These are phyloP conservation scores for Alternaria conjuncta DNA, from an alignment of 2,329 filamentous ascomycete genomes.

Conservation along the genomic window DNA sequence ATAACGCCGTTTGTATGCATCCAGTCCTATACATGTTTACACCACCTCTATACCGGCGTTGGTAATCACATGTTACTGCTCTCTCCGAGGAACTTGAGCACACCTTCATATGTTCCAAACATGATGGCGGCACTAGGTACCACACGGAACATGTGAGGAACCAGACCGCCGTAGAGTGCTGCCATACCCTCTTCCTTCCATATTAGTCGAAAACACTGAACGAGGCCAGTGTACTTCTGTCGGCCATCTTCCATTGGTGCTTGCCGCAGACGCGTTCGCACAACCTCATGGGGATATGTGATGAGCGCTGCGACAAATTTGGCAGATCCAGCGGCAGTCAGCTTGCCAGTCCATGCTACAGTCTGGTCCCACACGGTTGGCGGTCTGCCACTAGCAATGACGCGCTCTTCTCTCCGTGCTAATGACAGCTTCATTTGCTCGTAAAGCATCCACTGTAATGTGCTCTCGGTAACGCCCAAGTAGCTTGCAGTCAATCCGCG, in stretches of 20 bases:
- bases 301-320: constrained; percentile 85
- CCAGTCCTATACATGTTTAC: constrained; percentile 13
- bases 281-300: constrained; percentile 93
- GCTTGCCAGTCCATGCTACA: constrained; percentile 79
- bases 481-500: constrained; percentile 92
- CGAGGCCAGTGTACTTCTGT: constrained; percentile 85
- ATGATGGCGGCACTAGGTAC: constrained; percentile 94
- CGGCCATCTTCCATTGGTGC: constrained; percentile 75
- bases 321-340: constrained; percentile 78
- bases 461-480: constrained; percentile 86
- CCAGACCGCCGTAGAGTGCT: constrained; percentile 87
- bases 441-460: constrained; percentile 92
- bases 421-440: constrained; percentile 87
- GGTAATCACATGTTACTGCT: constrained; percentile 47
- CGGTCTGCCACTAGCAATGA: constrained; percentile 63
- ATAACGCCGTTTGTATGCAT: constrained; percentile 18
- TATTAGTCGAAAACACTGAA: constrained; percentile 87
- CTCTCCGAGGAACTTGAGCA: constrained; percentile 56
- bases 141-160: constrained; percentile 87
- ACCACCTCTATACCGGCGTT: neutral
- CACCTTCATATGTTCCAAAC: constrained; percentile 82
- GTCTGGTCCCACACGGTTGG: constrained; percentile 75
- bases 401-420: constrained; percentile 65
- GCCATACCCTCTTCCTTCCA: constrained; percentile 88
- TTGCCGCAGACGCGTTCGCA: constrained; percentile 83